These are phyloP conservation scores for Bryopsis sp. DNA, from an alignment of 139 green algal species.

Conservation along the genomic window DNA sequence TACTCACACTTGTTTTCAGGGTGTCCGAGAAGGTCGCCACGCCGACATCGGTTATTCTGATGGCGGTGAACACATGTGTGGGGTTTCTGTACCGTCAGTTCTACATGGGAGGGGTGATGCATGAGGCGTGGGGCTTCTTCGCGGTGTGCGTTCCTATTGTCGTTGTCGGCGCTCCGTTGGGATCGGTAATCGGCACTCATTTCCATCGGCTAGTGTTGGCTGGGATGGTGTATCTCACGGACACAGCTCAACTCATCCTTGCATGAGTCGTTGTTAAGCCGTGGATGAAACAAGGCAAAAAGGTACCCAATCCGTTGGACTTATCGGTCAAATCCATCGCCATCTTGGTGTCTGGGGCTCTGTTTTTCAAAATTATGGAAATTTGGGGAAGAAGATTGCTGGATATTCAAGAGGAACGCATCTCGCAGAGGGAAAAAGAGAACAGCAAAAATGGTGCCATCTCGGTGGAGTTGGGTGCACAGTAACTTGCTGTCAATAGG, in stretches of 20 bases:
- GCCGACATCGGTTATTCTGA: not conserved
- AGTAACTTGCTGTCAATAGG: too few relatives aligned
- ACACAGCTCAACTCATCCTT: not conserved
- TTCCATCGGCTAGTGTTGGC: not conserved
- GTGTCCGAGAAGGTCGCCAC: conserved; percentile 6
- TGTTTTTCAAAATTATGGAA: too few relatives aligned
- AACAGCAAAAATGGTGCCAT: too few relatives aligned
- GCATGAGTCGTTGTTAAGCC: not conserved
- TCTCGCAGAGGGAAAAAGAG: too few relatives aligned
- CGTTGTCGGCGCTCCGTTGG: not conserved
- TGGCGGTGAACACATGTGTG: not conserved
- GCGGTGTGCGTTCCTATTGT: not conserved
- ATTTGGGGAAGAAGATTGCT: too few relatives aligned
- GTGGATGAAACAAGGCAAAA: not conserved
- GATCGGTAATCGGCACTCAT: not conserved
- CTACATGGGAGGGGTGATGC: not conserved
- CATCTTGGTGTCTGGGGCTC: too few relatives aligned
- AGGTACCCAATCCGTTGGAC: too few relatives aligned
- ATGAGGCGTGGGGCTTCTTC: not conserved
- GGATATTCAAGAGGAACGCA: too few relatives aligned
- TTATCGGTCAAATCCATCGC: too few relatives aligned
- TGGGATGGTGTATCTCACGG: not conserved
- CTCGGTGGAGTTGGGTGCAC: too few relatives aligned
- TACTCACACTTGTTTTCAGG: not conserved
- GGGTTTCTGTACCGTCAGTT: not conserved